Evolutionary conservation across 2,329 filamentous ascomycete species (phyloP).

Genomic region (Xylaria multiplex): DNA sequence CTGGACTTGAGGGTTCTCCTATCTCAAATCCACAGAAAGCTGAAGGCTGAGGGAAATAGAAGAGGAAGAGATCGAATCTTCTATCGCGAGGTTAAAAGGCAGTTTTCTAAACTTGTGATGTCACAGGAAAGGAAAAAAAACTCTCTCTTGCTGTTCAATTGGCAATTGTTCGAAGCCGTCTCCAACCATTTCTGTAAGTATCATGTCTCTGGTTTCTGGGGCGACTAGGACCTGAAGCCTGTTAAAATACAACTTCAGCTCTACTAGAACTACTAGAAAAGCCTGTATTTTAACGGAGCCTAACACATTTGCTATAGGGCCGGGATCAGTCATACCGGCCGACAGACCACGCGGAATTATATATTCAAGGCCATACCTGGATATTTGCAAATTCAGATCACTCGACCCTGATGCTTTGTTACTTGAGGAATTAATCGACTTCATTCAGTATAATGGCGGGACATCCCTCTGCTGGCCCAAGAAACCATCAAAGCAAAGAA

Average conservation of each 20-base stretch:
- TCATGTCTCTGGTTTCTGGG: background rate
- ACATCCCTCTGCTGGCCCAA: background rate
- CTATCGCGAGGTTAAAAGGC: background rate
- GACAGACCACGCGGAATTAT: background rate
- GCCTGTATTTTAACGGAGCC: too few species aligned
- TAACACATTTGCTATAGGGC: conserved; percentile 3
- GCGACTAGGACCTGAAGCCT: background rate
- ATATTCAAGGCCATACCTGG: background rate
- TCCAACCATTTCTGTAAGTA: conserved; percentile 26
- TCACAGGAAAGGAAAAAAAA: background rate
- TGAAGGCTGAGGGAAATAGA: background rate
- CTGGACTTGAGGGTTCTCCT: background rate
- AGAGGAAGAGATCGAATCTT: background rate
- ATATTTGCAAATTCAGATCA: background rate
- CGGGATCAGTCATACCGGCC: background rate
- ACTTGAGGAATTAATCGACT: conserved; percentile 12
- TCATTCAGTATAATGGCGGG: conserved; percentile 1
- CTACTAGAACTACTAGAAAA: too few species aligned
- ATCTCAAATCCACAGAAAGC: background rate
- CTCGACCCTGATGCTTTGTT: background rate
- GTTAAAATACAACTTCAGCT: too few species aligned
- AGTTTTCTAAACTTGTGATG: background rate
- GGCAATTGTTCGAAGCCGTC: conserved; percentile 5
- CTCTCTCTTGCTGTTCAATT: conserved; percentile 1
- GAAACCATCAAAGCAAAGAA: background rate